Evolutionary conservation across 202 grass and related monocot genomes (phyloP).

Genomic region (Musa balbisiana): DNA sequence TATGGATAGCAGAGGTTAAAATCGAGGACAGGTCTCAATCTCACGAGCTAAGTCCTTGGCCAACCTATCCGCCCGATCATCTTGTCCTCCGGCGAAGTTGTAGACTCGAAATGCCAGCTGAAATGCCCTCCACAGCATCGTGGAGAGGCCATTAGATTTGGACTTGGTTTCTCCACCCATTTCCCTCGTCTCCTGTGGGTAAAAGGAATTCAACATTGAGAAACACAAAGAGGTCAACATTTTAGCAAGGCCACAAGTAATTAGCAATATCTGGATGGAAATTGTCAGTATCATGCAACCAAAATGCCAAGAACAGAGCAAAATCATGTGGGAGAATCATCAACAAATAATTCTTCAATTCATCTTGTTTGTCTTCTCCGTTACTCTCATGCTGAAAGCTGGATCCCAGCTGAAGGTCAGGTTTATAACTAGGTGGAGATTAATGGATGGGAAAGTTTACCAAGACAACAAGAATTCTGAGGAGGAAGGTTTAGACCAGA

Average conservation of each 20-base stretch:
- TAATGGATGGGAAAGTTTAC: neutral
- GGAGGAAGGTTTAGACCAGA: neutral
- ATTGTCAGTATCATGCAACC: neutral
- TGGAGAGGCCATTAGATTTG: conserved; percentile 11
- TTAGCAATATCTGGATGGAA: neutral
- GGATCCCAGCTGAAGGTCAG: neutral
- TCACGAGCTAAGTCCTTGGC: conserved; percentile 40
- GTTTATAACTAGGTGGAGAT: neutral
- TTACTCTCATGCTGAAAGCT: no score
- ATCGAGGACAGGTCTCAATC: conserved; percentile 37
- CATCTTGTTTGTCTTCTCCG: no score
- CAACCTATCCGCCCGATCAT: conserved; percentile 54
- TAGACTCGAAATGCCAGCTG: conserved; percentile 53
- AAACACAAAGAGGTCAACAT: neutral
- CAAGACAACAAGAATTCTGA: neutral
- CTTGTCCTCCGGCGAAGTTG: conserved; percentile 57
- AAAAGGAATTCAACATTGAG: neutral
- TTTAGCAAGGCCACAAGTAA: neutral
- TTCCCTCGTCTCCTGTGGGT: conserved; percentile 34
- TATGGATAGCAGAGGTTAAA: neutral
- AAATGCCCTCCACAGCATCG: conserved; percentile 54
- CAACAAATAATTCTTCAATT: no score
- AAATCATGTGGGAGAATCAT: no score
- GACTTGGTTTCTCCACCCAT: conserved; percentile 7
- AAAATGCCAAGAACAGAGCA: no score